Evolutionary conservation across 75 land plant species (phyloP).

Genomic region (Sequoiadendron giganteum): DNA sequence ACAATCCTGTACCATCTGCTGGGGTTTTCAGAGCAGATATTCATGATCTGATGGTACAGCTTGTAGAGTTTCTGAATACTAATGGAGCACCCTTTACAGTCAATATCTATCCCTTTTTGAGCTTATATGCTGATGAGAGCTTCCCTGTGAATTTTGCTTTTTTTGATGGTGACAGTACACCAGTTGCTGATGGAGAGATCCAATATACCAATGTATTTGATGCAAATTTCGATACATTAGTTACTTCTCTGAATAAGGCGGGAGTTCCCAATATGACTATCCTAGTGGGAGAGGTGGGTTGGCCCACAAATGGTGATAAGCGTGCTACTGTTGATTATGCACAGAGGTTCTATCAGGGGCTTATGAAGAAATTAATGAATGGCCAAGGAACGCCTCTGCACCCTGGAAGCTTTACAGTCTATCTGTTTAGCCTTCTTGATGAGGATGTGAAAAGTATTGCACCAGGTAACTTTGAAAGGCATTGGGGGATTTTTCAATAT

Average conservation of each 20-base stretch:
- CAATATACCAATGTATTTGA: conserved; percentile 53
- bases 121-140: conserved; percentile 28
- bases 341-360: conserved; percentile 34
- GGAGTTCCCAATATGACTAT: conserved; percentile 36
- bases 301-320: conserved; percentile 55
- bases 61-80: conserved; percentile 28
- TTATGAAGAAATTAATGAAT: conserved; percentile 25
- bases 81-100: conserved; percentile 42
- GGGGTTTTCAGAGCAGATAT: conserved; percentile 41
- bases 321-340: conserved; percentile 36
- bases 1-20: conserved; percentile 39
- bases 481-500: conserved; percentile 60
- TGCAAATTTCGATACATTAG: conserved; percentile 47
- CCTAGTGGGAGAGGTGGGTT: conserved; percentile 54
- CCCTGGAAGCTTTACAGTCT: conserved; percentile 30
- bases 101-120: conserved; percentile 61
- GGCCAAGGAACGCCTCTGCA: conserved; percentile 45
- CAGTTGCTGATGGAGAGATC: conserved; percentile 25
- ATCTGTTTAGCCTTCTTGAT: conserved; percentile 50
- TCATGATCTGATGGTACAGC: conserved; percentile 24
- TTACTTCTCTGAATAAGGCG: conserved; percentile 34
- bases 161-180: conserved; percentile 28
- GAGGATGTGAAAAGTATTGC: conserved; percentile 57
- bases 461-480: conserved; percentile 66
- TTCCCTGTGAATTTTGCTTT: conserved; percentile 52